Percentiles rank a stretch among this genome's conserved stretches.
Evolutionary conservation across 805 yeast species (phyloP).

Genomic region (Metahyphopichia silvanorum): DNA sequence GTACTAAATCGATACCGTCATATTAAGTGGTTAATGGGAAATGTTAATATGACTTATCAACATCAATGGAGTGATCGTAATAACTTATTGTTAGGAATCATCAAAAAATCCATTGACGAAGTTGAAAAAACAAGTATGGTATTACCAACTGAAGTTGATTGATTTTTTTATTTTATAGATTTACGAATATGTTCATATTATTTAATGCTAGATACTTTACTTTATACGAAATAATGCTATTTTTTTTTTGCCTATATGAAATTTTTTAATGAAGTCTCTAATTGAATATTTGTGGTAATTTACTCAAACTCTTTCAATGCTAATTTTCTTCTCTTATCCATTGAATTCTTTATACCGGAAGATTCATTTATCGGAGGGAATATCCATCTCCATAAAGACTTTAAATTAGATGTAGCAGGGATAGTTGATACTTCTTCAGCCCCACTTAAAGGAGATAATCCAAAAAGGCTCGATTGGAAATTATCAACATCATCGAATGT

Average conservation of each 20-base stretch:
- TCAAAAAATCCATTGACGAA: constrained; percentile 8
- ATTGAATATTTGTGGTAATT: too few species aligned
- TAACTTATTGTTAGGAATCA: constrained; percentile 24
- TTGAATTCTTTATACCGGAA: constrained; percentile 19
- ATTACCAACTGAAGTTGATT: too few species aligned
- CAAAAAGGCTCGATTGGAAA: constrained; percentile 34
- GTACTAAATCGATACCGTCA: constrained; percentile 24
- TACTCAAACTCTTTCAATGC: constrained; percentile 40
- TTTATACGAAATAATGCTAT: neutral
- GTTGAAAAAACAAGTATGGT: too few species aligned
- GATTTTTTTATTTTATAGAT: too few species aligned
- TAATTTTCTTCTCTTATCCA: constrained; percentile 40
- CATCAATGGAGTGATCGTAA: constrained; percentile 32
- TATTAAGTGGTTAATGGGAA: constrained; percentile 20
- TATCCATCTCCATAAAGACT: constrained; percentile 22
- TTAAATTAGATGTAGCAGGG: constrained; percentile 22
- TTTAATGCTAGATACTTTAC: neutral
- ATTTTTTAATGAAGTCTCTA: too few species aligned
- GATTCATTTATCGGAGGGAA: too few species aligned
- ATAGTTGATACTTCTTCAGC: constrained; percentile 31
- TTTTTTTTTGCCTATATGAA: too few species aligned
- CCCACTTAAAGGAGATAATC: constrained; percentile 39
- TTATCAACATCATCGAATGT: constrained; percentile 27
- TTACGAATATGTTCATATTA: neutral
- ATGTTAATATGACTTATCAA: constrained; percentile 21